Evolutionary conservation across 805 yeast genomes (phyloP).

Genomic region (Diddensiella transvaalensis): DNA sequence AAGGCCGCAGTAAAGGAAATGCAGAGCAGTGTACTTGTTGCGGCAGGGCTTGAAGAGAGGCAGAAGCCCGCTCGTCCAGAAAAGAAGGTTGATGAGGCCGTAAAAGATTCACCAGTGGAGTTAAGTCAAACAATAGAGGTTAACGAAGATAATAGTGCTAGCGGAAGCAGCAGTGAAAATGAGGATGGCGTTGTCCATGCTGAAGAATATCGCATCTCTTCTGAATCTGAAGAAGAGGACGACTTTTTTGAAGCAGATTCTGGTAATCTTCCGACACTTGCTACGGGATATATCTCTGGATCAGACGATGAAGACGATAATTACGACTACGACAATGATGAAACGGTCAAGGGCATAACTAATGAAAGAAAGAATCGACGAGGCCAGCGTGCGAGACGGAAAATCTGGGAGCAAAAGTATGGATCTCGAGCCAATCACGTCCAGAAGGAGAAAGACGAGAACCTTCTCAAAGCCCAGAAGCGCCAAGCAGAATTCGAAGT

Average conservation of each 20-base stretch:
- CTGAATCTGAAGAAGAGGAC: slow-evolving; percentile 22
- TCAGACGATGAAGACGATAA: slow-evolving; percentile 51
- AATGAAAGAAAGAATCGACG: slow-evolving; percentile 74
- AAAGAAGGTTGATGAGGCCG: slow-evolving; percentile 13
- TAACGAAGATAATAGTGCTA: neutral
- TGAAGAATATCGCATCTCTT: neutral
- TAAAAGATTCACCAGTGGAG: slow-evolving; percentile 13
- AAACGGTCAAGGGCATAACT: slow-evolving; percentile 21
- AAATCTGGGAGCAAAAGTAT: slow-evolving; percentile 91
- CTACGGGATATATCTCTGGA: slow-evolving; percentile 80
- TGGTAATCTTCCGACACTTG: slow-evolving; percentile 58
- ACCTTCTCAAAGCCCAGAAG: slow-evolving; percentile 52
- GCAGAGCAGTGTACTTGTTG: slow-evolving; percentile 15
- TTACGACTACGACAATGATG: slow-evolving; percentile 25
- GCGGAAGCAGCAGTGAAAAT: slow-evolving; percentile 3
- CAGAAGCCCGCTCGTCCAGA: slow-evolving; percentile 4
- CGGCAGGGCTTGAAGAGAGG: slow-evolving; percentile 10
- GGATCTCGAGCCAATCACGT: slow-evolving; percentile 84
- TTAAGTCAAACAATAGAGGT: neutral
- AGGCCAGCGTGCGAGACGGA: slow-evolving; percentile 96
- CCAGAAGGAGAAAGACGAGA: slow-evolving; percentile 55
- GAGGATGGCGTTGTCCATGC: neutral
- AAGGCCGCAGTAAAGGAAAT: slow-evolving; percentile 14
- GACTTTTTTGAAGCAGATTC: slow-evolving; percentile 33
- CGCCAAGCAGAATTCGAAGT: slow-evolving; percentile 65